Conservation (phyloP, 805 yeast genomes). For the Torulaspora gathmanii region DNA sequence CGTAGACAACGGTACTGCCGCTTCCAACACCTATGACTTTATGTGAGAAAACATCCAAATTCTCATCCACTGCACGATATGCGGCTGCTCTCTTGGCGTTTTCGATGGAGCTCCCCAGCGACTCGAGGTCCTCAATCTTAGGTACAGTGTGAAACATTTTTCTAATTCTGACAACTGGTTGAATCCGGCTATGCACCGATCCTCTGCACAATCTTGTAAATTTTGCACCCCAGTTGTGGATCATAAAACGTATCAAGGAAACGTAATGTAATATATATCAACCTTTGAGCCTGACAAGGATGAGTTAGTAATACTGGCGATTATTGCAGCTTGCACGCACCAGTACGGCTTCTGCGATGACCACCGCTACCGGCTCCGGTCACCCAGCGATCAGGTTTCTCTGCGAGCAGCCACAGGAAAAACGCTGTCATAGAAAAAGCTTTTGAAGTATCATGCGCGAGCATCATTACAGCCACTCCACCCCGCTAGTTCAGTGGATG, state of each 20-base stretch:
- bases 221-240: neutral
- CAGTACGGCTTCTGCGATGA: neutral
- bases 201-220: neutral
- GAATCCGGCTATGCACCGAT: neutral
- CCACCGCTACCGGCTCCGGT: conserved; percentile 8
- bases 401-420: neutral
- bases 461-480: neutral
- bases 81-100: conserved; percentile 88
- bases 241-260: neutral
- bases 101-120: conserved; percentile 50
- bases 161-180: neutral
- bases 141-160: conserved; percentile 12
- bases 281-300: too few relatives aligned
- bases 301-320: too few relatives aligned
- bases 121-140: conserved; percentile 25
- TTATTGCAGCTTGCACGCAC: neutral
- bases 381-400: neutral
- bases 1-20: conserved; percentile 96
- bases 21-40: conserved; percentile 90
- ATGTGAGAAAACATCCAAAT: conserved; percentile 48
- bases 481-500: too few relatives aligned
- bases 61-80: conserved; percentile 83
- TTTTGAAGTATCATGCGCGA: neutral
- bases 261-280: too few relatives aligned
- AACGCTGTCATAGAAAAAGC: neutral